Evolutionary conservation across 441 rosid genomes (phyloP), one percentile per base, ranked within the genome.

Genomic region (Syzygium malaccense): DNA sequence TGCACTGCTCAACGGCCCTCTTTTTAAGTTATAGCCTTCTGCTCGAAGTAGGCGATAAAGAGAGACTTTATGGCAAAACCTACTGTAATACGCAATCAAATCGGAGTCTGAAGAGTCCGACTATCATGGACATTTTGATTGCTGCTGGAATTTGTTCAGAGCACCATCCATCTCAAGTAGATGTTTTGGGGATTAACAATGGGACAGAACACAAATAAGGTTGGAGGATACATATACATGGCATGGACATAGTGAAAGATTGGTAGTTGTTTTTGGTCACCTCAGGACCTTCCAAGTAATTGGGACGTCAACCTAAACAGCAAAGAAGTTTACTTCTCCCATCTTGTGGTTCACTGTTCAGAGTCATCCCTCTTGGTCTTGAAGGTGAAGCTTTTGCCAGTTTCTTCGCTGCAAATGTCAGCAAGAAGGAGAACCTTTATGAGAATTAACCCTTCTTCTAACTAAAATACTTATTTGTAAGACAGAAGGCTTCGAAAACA

Each of bases 341-440:
- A 6, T 89, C 89, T 64, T 85, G 90, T 41, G 89, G 89, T 88
- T 92, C 93, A 78, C 88, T 79, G 85, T 88, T 89, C 88, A 95
- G 90, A 80, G 91, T 88, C 89, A 92, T 89, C 85, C 91, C 93
- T 7, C 93, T 37, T n/a, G 93, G 91, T 91, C 89, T 92, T 37
- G 92, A 54, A 80, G 93, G 94, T 48, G 45, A 55, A 88, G 91
- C 89, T 88, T 68, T 91, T 49, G 93, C 93, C 89, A 93, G 87
- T 91, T 92, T 92, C 90, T 93, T 95, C 6, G 95, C 97, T 94
- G 95, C 87, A 91, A 58, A 75, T 51, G 55, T 54, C 53, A 86
- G 15, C 55, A 66, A 26, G 51, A 86, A 86, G 51, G 41, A 53
- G 13, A 30, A 51, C 8, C n/a, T 17, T 10, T 0, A 71, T 71